Evolutionary conservation across 2,329 filamentous ascomycete species (phyloP), one percentile per base, ranked within the genome.

Genomic region (Alternaria brassicae): DNA sequence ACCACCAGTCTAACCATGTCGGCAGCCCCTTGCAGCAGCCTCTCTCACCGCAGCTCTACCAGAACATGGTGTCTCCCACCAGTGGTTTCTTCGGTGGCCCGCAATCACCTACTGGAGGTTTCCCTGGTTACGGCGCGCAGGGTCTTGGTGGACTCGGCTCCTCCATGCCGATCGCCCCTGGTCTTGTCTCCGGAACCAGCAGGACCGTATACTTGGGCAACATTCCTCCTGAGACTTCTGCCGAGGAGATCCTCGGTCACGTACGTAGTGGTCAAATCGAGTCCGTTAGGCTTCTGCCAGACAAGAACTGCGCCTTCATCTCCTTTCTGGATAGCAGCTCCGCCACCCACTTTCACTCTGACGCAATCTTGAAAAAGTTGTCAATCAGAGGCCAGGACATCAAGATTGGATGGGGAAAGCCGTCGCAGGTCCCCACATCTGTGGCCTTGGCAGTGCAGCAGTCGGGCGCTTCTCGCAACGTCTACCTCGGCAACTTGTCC

Each of bases 241-340:
- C 95, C 8, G 95, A 99, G 81, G 95, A 99, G 81, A 97, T 99
- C 65, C 83, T 99, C 56, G 91, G 93, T 65, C 95, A 99, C 74
- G 95, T 99, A 60, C 88, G 95, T 65, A 98, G 95, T 79, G 95
- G 95, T 23, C 95, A 98, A 78, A 98, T 99, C 72, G 95, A 99
- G 83, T 98, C 95, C n/a, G 95, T 99, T 53, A 91, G 95, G 70
- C 86, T 99, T 66, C 85, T 99, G 55, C 92, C 94, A 23, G 95
- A 99, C 81, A 99, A 98, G 91, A 99, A 98, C 85, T 99, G 95
- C 76, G 95, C 95, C 58, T 99, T 99, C 84, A 98, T 99, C 77
- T 99, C 95, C 7, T 99, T 99, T 83, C 85, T 99, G 67, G 95
- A 99, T 75, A 93, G 93, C 72, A 97, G 93, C 82, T 97, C 95